Percentiles rank a stretch among this genome's conserved stretches.
These are phyloP conservation scores for Candida pseudofarinosa DNA, from an alignment of 805 yeast genomes.

Conservation along the genomic window DNA sequence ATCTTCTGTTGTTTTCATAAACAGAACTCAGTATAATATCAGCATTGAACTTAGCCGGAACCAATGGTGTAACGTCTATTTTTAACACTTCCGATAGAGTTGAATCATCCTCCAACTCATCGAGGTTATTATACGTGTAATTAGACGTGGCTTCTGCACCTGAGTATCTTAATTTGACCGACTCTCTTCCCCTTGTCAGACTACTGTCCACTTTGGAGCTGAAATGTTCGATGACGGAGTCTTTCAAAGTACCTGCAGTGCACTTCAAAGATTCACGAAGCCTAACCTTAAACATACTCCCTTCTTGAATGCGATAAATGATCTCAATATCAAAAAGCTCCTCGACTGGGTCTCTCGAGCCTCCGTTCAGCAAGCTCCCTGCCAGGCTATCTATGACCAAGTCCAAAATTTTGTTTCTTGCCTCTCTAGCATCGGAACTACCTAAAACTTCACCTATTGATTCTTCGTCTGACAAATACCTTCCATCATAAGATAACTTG, in stretches of 20 bases:
- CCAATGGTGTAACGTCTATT: conserved; percentile 27
- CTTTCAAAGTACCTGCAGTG: conserved; percentile 16
- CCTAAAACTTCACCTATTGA: conserved; percentile 11
- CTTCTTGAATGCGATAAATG: conserved; percentile 10
- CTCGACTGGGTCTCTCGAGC: conserved; percentile 20
- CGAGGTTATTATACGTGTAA: conserved; percentile 8
- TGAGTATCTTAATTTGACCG: neutral
- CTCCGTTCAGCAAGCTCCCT: conserved; percentile 14
- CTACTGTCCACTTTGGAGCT: neutral
- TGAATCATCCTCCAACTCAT: conserved; percentile 4
- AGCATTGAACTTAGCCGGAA: conserved; percentile 10
- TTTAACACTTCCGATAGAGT: conserved; percentile 11
- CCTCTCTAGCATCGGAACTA: conserved; percentile 2
- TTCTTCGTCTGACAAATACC: conserved; percentile 9
- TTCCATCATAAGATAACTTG: conserved; percentile 10
- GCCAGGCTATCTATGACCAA: conserved; percentile 23
- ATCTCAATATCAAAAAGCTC: conserved; percentile 20
- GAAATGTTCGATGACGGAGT: conserved; percentile 11
- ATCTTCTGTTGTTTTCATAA: neutral
- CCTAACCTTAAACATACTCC: conserved; percentile 6
- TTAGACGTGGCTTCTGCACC: conserved; percentile 5
- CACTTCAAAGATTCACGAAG: conserved; percentile 18
- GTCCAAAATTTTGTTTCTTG: conserved; percentile 4
- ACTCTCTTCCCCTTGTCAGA: neutral
- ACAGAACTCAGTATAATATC: neutral